Conservation (phyloP, 202 grass and related monocot species). For the Eragrostis tef region DNA sequence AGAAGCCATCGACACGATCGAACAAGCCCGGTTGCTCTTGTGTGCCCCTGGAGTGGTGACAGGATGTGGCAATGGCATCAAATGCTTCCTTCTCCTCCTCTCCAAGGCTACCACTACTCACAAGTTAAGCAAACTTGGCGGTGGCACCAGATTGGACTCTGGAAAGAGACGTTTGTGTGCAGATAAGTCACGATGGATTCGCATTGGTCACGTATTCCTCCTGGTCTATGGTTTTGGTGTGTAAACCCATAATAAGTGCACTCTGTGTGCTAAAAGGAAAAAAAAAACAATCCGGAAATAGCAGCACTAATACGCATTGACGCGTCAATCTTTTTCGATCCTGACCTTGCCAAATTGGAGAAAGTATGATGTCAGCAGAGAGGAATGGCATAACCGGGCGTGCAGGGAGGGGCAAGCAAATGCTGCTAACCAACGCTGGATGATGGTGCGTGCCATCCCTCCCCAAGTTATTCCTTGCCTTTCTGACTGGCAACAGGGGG, state of each 20-base stretch:
- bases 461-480: constrained; percentile 13
- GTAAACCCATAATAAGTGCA: not conserved
- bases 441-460: not conserved
- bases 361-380: constrained; percentile 1
- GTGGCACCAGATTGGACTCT: not conserved
- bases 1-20: too few species aligned
- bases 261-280: not conserved
- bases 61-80: too few species aligned
- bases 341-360: constrained; percentile 28
- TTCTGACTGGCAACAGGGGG: constrained; percentile 13
- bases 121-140: not conserved
- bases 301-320: not conserved
- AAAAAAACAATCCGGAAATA: not conserved
- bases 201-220: not conserved
- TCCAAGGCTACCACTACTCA: too few species aligned
- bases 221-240: not conserved
- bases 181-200: not conserved
- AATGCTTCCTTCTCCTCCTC: not conserved
- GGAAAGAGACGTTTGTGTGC: not conserved
- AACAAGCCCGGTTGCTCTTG: too few species aligned
- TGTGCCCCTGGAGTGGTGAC: too few species aligned
- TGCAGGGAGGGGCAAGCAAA: not conserved
- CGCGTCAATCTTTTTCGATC: not conserved
- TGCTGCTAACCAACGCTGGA: too few species aligned
- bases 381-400: constrained; percentile 29